Conservation (phyloP, 2,329 filamentous ascomycete species). For the Trichophyton rubrum region DNA sequence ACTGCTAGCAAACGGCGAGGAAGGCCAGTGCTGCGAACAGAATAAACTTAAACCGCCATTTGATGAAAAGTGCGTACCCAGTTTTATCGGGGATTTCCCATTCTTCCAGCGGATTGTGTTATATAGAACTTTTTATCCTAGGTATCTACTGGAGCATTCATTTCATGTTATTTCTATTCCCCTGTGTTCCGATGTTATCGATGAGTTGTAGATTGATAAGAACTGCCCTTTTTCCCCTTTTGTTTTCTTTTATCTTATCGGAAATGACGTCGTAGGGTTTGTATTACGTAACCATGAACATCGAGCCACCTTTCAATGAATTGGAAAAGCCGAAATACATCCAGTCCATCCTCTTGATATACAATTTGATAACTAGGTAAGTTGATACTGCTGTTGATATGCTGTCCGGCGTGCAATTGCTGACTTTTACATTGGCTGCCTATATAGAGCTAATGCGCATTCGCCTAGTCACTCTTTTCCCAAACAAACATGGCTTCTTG, state of each 20-base stretch:
- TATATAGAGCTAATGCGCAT: background rate
- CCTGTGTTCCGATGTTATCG: background rate
- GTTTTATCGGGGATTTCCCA: background rate
- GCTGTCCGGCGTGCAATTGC: background rate
- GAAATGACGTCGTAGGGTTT: background rate
- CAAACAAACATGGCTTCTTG: background rate
- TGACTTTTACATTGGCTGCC: background rate
- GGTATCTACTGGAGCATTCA: background rate
- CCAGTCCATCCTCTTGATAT: background rate
- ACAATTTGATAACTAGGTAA: background rate
- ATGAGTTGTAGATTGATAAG: background rate
- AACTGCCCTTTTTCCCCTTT: background rate
- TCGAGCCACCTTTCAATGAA: background rate
- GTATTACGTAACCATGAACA: background rate
- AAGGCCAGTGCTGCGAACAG: conserved; percentile 34
- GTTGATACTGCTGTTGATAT: background rate
- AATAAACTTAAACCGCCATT: conserved; percentile 4
- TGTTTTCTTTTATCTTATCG: background rate
- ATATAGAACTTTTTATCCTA: conserved; percentile 1
- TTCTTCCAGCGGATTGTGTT: background rate
- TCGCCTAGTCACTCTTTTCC: background rate
- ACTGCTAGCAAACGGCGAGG: conserved; percentile 24
- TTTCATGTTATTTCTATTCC: background rate
- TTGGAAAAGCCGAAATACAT: background rate
- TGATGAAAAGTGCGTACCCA: background rate